A percentile compares a stretch with the other conserved stretches of the same genome.
Conservation (phyloP, 1,284 basidiomycete genomes). For the Flammula alnicola region DNA sequence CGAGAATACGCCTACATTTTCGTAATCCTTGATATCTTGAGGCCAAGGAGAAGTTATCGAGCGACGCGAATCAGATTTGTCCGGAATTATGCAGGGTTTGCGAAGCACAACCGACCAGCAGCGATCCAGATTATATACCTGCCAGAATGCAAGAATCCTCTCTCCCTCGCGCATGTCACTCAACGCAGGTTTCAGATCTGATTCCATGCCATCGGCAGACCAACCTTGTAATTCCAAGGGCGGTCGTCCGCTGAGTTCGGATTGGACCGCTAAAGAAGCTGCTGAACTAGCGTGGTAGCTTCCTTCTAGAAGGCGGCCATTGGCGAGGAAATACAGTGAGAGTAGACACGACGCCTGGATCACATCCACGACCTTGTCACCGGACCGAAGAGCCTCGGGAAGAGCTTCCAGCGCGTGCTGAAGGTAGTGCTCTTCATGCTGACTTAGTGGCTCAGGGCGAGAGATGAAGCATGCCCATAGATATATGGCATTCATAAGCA, state of each 20-base stretch:
- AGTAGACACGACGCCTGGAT: slow-evolving; percentile 76
- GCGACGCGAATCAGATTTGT: slow-evolving; percentile 47
- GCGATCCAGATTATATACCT: slow-evolving; percentile 68
- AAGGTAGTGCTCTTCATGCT: slow-evolving; percentile 73
- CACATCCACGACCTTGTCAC: slow-evolving; percentile 63
- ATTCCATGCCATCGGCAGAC: slow-evolving; percentile 41
- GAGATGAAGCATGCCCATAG: slow-evolving; percentile 82
- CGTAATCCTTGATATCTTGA: slow-evolving; percentile 60
- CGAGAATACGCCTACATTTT: slow-evolving; percentile 46
- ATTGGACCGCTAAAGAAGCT: slow-evolving; percentile 67
- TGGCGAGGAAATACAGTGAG: slow-evolving; percentile 73
- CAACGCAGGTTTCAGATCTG: slow-evolving; percentile 59
- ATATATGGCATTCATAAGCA: slow-evolving; percentile 77
- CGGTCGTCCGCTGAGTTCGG: slow-evolving; percentile 61
- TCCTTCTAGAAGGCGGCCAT: slow-evolving; percentile 73
- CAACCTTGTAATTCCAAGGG: slow-evolving; percentile 39
- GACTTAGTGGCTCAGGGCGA: slow-evolving; percentile 64
- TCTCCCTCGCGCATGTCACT: slow-evolving; percentile 63
- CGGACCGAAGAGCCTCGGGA: slow-evolving; percentile 59
- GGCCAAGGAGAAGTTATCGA: slow-evolving; percentile 72
- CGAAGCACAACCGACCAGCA: slow-evolving; percentile 68
- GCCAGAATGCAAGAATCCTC: slow-evolving; percentile 71
- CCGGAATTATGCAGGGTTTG: slow-evolving; percentile 58
- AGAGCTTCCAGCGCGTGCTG: slow-evolving; percentile 60
- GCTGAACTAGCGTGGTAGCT: slow-evolving; percentile 74